A percentile compares a stretch with the other conserved stretches of the same genome.
Evolutionary conservation across 2,329 filamentous ascomycete species (phyloP).

Genomic region (Ophiostoma angusticollis): DNA sequence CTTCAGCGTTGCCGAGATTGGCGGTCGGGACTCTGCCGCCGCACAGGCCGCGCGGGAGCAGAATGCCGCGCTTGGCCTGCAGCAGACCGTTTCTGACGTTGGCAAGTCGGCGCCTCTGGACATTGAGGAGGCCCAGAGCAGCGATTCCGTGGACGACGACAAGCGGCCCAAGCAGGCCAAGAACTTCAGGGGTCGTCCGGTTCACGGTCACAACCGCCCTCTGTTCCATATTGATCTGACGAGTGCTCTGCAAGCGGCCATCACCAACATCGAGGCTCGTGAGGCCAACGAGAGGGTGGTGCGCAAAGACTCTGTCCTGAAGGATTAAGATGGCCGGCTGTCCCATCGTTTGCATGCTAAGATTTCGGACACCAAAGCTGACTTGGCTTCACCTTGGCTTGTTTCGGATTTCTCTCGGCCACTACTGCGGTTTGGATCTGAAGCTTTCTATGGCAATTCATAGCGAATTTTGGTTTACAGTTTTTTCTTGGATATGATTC

Average conservation of each 20-base stretch:
- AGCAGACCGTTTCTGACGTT: conserved; percentile 5
- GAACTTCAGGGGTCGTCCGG: conserved; percentile 35
- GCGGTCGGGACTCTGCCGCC: conserved; percentile 57
- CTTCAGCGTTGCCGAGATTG: conserved; percentile 79
- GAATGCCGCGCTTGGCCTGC: conserved; percentile 36
- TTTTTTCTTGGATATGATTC: conserved; percentile 4
- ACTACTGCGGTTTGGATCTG: conserved; percentile 1
- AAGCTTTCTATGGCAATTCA: too few relatives aligned
- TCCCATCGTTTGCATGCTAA: neutral
- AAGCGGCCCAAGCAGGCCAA: conserved; percentile 18
- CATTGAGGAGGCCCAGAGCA: conserved; percentile 16
- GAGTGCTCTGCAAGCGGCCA: conserved; percentile 74
- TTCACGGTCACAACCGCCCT: conserved; percentile 78
- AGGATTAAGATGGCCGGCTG: conserved; percentile 1
- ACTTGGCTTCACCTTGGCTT: neutral
- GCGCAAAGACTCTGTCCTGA: neutral
- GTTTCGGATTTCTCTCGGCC: neutral
- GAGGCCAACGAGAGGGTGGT: conserved; percentile 11
- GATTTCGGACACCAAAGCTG: neutral
- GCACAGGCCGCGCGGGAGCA: conserved; percentile 51
- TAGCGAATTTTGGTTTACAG: neutral
- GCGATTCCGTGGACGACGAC: conserved; percentile 22
- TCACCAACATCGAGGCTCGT: conserved; percentile 57
- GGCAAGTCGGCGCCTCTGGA: conserved; percentile 12
- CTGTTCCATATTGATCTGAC: conserved; percentile 92